Conservation (phyloP, 176 grass and related monocot genomes). For the Phyllostachys edulis region DNA sequence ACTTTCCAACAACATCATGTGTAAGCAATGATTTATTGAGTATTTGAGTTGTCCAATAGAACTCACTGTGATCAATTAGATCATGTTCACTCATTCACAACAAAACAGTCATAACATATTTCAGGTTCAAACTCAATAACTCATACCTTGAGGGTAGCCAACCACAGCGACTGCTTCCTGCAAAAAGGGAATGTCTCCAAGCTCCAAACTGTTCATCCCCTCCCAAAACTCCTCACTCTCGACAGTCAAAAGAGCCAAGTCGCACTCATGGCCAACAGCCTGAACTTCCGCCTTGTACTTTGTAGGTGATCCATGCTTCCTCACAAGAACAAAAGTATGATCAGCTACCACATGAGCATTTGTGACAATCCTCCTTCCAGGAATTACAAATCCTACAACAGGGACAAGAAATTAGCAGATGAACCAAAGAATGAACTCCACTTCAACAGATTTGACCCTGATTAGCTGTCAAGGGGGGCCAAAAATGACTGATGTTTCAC, state of each 20-base stretch:
- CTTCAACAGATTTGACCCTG: background rate
- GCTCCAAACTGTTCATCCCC: slow-evolving; percentile 81
- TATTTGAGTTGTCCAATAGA: background rate
- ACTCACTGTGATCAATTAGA: slow-evolving; percentile 2
- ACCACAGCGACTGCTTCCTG: slow-evolving; percentile 96
- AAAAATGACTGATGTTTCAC: background rate
- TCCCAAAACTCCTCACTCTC: slow-evolving; percentile 95
- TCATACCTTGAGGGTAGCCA: slow-evolving; percentile 91
- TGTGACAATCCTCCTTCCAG: slow-evolving; percentile 67
- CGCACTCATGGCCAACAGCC: slow-evolving; percentile 92
- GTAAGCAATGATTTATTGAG: background rate
- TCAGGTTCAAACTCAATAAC: background rate
- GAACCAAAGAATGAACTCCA: background rate
- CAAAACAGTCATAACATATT: background rate
- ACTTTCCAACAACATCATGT: slow-evolving; percentile 7
- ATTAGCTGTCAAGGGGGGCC: background rate
- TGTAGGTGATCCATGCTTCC: slow-evolving; percentile 92
- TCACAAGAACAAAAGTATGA: slow-evolving; percentile 95
- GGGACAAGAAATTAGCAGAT: slow-evolving; percentile 17
- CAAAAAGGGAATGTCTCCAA: slow-evolving; percentile 90
- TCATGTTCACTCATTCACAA: background rate
- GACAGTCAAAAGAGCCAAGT: slow-evolving; percentile 82
- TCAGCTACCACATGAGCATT: slow-evolving; percentile 97
- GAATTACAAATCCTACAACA: slow-evolving; percentile 85
- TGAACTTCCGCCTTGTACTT: slow-evolving; percentile 94